A percentile compares a stretch with the other conserved stretches of the same genome.
Conservation (phyloP, 805 yeast species). For the Brettanomyces sp. region DNA sequence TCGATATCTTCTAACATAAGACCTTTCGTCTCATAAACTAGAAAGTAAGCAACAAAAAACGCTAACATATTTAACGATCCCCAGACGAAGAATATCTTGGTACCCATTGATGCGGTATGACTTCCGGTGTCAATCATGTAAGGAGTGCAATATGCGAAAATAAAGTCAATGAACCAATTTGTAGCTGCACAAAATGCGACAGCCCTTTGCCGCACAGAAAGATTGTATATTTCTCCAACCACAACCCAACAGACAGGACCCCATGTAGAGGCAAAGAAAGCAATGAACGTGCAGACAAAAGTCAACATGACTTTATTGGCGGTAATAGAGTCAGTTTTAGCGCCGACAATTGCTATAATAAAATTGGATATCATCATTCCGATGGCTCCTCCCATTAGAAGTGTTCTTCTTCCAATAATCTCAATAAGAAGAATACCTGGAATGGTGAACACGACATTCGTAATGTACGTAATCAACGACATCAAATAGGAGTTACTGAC, state of each 20-base stretch:
- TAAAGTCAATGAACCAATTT: slow-evolving; percentile 73
- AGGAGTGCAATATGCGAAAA: slow-evolving; percentile 68
- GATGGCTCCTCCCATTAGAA: slow-evolving; percentile 62
- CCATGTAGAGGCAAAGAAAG: slow-evolving; percentile 75
- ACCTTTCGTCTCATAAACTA: slow-evolving; percentile 75
- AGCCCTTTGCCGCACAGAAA: slow-evolving; percentile 69
- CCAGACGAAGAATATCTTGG: slow-evolving; percentile 72
- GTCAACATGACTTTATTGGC: slow-evolving; percentile 49
- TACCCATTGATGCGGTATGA: slow-evolving; percentile 62
- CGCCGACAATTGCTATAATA: slow-evolving; percentile 60
- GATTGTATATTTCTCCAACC: slow-evolving; percentile 56
- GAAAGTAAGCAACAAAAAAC: slow-evolving; percentile 50
- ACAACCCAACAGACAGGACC: slow-evolving; percentile 76
- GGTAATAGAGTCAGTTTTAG: slow-evolving; percentile 33
- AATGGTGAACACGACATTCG: slow-evolving; percentile 68
- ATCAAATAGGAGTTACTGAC: slow-evolving; percentile 53
- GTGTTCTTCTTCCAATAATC: slow-evolving; percentile 66
- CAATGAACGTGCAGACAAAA: slow-evolving; percentile 65
- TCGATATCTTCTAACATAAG: slow-evolving; percentile 75
- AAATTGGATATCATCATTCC: slow-evolving; percentile 66
- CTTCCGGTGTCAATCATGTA: slow-evolving; percentile 60
- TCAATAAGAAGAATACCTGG: slow-evolving; percentile 81
- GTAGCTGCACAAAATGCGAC: slow-evolving; percentile 69
- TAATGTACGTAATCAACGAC: slow-evolving; percentile 74
- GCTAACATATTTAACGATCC: slow-evolving; percentile 59